These are phyloP conservation scores for Penicillium crustosum DNA, from an alignment of 2,329 filamentous ascomycete species.

Conservation along the genomic window DNA sequence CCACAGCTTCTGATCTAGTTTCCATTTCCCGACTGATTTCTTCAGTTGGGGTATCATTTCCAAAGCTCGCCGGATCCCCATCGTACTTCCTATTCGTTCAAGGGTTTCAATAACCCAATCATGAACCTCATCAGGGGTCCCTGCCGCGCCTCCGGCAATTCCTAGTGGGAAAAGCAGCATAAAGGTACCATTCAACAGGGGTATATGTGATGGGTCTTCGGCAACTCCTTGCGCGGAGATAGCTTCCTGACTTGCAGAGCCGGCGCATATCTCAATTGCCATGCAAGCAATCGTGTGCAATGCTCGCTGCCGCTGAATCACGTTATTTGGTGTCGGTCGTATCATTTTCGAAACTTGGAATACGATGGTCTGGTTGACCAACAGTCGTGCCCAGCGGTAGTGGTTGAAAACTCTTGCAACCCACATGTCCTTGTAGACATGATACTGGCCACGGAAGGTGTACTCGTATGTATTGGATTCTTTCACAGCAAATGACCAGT, in stretches of 20 bases:
- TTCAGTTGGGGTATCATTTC: slow-evolving; percentile 21
- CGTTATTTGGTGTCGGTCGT: slow-evolving; percentile 1
- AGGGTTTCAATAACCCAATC: slow-evolving; percentile 24
- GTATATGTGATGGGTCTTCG: background rate
- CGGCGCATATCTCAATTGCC: slow-evolving; percentile 24
- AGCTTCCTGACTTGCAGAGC: slow-evolving; percentile 21
- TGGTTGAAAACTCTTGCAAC: slow-evolving; percentile 21
- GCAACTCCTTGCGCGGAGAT: slow-evolving; percentile 5
- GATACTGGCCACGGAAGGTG: slow-evolving; percentile 23
- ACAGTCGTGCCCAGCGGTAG: slow-evolving; percentile 25
- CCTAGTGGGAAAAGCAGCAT: slow-evolving; percentile 25
- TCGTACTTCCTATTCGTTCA: slow-evolving; percentile 19
- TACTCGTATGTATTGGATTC: slow-evolving; percentile 11
- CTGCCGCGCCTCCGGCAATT: slow-evolving; percentile 22
- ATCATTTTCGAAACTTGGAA: slow-evolving; percentile 6
- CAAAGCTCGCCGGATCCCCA: slow-evolving; percentile 26
- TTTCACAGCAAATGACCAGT: slow-evolving; percentile 16
- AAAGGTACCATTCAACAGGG: slow-evolving; percentile 26
- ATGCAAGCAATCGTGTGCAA: slow-evolving; percentile 18
- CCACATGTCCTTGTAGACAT: slow-evolving; percentile 27
- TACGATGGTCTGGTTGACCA: slow-evolving; percentile 26
- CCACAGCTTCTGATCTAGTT: slow-evolving; percentile 6
- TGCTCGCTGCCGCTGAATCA: slow-evolving; percentile 16
- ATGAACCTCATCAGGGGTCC: slow-evolving; percentile 21
- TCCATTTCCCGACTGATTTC: background rate